Evolutionary conservation across 352 stramenopile species (phyloP).

Genomic region (Globisporangium splendens): DNA sequence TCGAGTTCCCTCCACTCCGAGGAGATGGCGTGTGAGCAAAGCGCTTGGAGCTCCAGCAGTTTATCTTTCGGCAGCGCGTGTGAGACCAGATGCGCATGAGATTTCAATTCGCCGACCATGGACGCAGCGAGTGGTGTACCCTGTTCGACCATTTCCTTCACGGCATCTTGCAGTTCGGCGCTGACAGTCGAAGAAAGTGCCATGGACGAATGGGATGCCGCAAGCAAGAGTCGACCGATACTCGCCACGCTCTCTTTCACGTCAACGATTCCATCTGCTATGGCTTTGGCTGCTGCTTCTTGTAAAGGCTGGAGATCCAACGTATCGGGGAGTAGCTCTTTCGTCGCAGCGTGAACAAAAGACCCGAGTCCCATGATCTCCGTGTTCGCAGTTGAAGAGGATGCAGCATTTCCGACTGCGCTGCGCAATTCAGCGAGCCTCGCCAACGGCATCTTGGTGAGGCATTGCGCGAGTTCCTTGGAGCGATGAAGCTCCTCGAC

Average conservation of each 20-base stretch:
- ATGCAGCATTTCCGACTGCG: slow-evolving; percentile 15
- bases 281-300: slow-evolving; percentile 2
- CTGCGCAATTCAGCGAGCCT: slow-evolving; percentile 23
- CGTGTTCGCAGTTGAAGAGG: slow-evolving; percentile 12
- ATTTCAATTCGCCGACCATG: slow-evolving; percentile 9
- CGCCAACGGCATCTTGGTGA: neutral
- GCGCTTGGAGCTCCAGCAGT: slow-evolving; percentile 9
- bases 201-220: slow-evolving; percentile 23
- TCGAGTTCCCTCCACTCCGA: slow-evolving; percentile 10
- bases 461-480: neutral
- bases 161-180: slow-evolving; percentile 24
- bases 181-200: slow-evolving; percentile 19
- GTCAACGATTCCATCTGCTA: slow-evolving; percentile 8
- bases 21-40: slow-evolving; percentile 2
- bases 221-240: slow-evolving; percentile 22
- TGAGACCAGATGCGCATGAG: slow-evolving; percentile 9
- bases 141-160: slow-evolving; percentile 21
- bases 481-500: slow-evolving; percentile 4
- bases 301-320: slow-evolving; percentile 5
- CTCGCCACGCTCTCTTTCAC: slow-evolving; percentile 12
- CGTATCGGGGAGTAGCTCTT: slow-evolving; percentile 15
- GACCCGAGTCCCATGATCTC: slow-evolving; percentile 32
- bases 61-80: slow-evolving; percentile 15
- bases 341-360: slow-evolving; percentile 23
- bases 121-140: slow-evolving; percentile 9